Evolutionary conservation across 768 basidiomycete species (phyloP).

Genomic region (Arthromyces matolae): DNA sequence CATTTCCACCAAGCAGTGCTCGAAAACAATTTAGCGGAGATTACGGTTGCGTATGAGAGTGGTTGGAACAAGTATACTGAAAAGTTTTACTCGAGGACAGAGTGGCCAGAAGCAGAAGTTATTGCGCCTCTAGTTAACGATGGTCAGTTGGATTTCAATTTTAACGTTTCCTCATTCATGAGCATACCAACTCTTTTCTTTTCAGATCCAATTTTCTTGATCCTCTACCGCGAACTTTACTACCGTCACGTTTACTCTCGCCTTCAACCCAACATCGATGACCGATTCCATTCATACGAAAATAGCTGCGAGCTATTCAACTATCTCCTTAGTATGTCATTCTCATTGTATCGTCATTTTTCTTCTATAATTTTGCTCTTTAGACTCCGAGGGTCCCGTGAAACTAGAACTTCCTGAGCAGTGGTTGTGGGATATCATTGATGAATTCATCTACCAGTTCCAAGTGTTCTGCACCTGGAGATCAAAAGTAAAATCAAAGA

Average conservation of each 20-base stretch:
- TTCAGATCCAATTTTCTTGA: conserved; percentile 89
- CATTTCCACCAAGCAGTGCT: conserved; percentile 93
- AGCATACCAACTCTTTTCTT: neutral
- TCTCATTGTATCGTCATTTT: neutral
- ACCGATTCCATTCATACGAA: conserved; percentile 96
- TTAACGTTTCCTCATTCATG: neutral
- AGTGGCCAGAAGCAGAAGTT: conserved; percentile 97
- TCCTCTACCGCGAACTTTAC: conserved; percentile 94
- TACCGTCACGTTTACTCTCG: conserved; percentile 96
- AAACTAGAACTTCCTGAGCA: conserved; percentile 92
- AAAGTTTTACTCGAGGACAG: conserved; percentile 89
- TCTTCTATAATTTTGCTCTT: neutral
- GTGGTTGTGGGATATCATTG: conserved; percentile 98
- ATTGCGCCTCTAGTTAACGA: conserved; percentile 94
- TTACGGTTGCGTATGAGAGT: conserved; percentile 91
- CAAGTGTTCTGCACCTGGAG: conserved; percentile 94
- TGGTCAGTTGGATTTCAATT: conserved; percentile 43
- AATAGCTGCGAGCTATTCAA: conserved; percentile 99
- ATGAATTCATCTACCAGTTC: conserved; percentile 98
- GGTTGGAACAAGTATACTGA: conserved; percentile 97
- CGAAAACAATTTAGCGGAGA: conserved; percentile 86
- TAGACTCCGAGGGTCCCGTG: conserved; percentile 93
- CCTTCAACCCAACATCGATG: conserved; percentile 91
- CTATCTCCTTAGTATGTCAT: conserved; percentile 79
- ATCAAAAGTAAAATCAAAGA: conserved; percentile 78